These are phyloP conservation scores for Rhizopogon vulgaris DNA, from an alignment of 768 basidiomycete species.

Conservation along the genomic window DNA sequence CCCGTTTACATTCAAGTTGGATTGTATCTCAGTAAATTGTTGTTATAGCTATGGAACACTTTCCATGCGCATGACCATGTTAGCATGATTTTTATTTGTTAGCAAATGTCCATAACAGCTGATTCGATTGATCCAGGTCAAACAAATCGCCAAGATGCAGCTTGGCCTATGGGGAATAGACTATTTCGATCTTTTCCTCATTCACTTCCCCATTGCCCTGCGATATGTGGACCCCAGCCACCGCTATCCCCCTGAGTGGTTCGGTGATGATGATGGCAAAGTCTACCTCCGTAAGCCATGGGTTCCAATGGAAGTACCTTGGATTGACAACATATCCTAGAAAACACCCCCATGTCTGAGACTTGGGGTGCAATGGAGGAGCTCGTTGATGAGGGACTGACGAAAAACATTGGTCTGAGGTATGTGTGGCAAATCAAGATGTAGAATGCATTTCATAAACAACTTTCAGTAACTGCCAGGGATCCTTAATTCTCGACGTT, in stretches of 20 bases:
- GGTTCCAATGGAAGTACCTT: background rate
- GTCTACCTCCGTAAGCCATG: constrained; percentile 50
- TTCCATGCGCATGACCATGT: constrained; percentile 79
- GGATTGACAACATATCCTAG: constrained; percentile 22
- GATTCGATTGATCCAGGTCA: constrained; percentile 34
- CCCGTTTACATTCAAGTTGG: background rate
- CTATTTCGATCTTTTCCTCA: constrained; percentile 74
- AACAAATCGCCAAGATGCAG: constrained; percentile 51
- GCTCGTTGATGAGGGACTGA: constrained; percentile 63
- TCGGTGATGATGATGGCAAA: constrained; percentile 64
- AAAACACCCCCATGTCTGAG: constrained; percentile 67
- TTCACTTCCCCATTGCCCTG: constrained; percentile 85
- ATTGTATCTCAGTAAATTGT: constrained; percentile 3
- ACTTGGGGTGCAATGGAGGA: constrained; percentile 84
- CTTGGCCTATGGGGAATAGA: constrained; percentile 79
- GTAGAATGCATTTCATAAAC: background rate
- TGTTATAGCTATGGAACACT: constrained; percentile 74
- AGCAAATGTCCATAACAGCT: background rate
- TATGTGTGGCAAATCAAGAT: constrained; percentile 17
- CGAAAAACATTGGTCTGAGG: constrained; percentile 79
- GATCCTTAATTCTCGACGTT: constrained; percentile 67
- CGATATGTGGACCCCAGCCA: constrained; percentile 71
- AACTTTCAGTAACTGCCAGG: constrained; percentile 60
- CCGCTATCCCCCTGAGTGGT: constrained; percentile 84
- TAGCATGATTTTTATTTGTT: constrained; percentile 13